A percentile compares a stretch with the other conserved stretches of the same genome.
These are phyloP conservation scores for Myxozyma mucilagina DNA, from an alignment of 805 yeast genomes.

Conservation along the genomic window DNA sequence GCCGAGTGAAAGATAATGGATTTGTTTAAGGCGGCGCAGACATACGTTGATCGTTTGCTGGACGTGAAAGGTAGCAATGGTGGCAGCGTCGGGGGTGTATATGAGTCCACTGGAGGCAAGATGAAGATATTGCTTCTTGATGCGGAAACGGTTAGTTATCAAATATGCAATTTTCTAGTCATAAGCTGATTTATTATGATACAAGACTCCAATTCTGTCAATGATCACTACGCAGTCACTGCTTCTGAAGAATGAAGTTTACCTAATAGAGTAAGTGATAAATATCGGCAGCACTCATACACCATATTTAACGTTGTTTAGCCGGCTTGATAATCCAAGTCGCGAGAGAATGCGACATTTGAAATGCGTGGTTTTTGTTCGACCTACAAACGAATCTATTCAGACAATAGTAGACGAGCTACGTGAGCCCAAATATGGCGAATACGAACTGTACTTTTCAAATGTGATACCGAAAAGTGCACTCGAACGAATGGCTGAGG, in stretches of 20 bases:
- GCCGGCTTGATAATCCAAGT: conserved; percentile 55
- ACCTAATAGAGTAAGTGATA: conserved; percentile 59
- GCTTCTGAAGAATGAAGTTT: conserved; percentile 78
- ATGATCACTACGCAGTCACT: conserved; percentile 86
- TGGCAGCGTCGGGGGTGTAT: conserved; percentile 35
- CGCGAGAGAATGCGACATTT: conserved; percentile 77
- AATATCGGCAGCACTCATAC: background rate
- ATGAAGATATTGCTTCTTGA: conserved; percentile 81
- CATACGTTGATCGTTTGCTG: conserved; percentile 45
- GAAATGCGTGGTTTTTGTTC: conserved; percentile 74
- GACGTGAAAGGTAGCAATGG: conserved; percentile 23
- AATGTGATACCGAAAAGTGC: conserved; percentile 73
- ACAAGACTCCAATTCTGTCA: conserved; percentile 73
- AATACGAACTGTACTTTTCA: conserved; percentile 74
- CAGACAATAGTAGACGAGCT: conserved; percentile 64
- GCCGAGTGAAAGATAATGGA: conserved; percentile 39
- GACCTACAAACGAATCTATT: conserved; percentile 69
- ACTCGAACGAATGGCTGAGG: conserved; percentile 83
- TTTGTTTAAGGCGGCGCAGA: conserved; percentile 41
- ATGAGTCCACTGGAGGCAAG: conserved; percentile 34
- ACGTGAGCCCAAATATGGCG: conserved; percentile 72
- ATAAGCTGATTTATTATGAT: background rate
- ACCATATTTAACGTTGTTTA: background rate
- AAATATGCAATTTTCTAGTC: background rate
- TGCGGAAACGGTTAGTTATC: conserved; percentile 51